phyloP scores from a whole-genome alignment of 139 green algal genomes.

The Chlorella sp. region DNA sequence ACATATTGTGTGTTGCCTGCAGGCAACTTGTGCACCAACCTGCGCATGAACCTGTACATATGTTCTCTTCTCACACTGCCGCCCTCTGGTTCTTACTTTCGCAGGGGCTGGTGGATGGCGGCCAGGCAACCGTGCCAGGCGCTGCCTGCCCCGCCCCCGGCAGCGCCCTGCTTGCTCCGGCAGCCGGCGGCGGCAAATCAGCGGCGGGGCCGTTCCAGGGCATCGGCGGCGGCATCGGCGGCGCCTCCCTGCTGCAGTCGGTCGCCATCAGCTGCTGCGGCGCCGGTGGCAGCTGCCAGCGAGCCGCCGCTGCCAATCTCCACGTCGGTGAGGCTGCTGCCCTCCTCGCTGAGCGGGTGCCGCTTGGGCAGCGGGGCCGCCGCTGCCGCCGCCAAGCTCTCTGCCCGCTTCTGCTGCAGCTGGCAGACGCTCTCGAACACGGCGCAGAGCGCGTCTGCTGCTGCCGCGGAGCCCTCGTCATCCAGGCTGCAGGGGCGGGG shows the following conservation, averaged over 20 bases:
- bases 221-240: background rate
- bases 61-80: too few species aligned
- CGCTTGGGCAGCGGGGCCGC: background rate
- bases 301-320: too few species aligned
- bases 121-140: background rate
- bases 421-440: constrained; percentile 28
- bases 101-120: constrained; percentile 24
- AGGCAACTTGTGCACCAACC: too few species aligned
- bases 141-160: background rate
- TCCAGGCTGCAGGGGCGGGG: constrained; percentile 7
- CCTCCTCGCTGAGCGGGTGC: too few species aligned
- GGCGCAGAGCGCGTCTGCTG: constrained; percentile 13
- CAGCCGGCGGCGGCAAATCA: background rate
- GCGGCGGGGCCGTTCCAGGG: background rate
- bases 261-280: background rate
- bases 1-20: too few species aligned
- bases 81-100: too few species aligned
- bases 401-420: constrained; percentile 3
- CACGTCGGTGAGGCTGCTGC: too few species aligned
- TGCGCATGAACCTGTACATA: too few species aligned
- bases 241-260: constrained; percentile 25
- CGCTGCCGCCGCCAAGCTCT: background rate
- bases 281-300: too few species aligned
- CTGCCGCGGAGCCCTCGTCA: background rate
- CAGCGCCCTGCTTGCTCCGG: too few species aligned